phyloP scores from a whole-genome alignment of 257 asterid species.

The Solanum pinnatisectum region DNA sequence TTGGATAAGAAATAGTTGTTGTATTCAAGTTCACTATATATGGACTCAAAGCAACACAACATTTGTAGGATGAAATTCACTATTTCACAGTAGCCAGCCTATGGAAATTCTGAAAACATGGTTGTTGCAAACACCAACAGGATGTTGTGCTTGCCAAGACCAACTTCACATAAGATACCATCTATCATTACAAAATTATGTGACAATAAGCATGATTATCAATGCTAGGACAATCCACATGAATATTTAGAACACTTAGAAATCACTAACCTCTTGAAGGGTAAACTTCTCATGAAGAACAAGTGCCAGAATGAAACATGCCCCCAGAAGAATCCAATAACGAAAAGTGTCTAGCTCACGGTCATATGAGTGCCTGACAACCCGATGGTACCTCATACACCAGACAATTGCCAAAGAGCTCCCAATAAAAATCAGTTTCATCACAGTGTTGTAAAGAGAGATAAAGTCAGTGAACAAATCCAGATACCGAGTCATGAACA shows the following conservation, averaged over 20 bases:
- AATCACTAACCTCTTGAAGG: conserved; percentile 59
- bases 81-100: not conserved
- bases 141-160: not conserved
- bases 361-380: conserved; percentile 75
- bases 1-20: not conserved
- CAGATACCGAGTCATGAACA: conserved; percentile 83
- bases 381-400: conserved; percentile 73
- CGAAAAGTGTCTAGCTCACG: conserved; percentile 81
- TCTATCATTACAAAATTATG: not conserved
- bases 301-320: conserved; percentile 48
- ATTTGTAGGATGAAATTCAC: not conserved
- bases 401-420: conserved; percentile 85
- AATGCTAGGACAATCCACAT: not conserved
- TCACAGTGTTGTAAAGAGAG: conserved; percentile 68
- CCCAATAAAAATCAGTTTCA: conserved; percentile 83
- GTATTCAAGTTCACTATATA: not conserved
- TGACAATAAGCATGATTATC: not conserved
- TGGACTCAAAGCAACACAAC: not conserved
- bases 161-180: not conserved
- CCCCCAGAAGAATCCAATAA: conserved; percentile 54
- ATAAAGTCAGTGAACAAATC: conserved; percentile 78
- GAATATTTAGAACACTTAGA: not conserved
- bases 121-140: not conserved
- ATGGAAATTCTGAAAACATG: not conserved
- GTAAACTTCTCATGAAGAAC: conserved; percentile 69